Base-by-base conservation (phyloP, 2,329 filamentous ascomycete genomes). In the Stachybotrys elegans region DNA sequence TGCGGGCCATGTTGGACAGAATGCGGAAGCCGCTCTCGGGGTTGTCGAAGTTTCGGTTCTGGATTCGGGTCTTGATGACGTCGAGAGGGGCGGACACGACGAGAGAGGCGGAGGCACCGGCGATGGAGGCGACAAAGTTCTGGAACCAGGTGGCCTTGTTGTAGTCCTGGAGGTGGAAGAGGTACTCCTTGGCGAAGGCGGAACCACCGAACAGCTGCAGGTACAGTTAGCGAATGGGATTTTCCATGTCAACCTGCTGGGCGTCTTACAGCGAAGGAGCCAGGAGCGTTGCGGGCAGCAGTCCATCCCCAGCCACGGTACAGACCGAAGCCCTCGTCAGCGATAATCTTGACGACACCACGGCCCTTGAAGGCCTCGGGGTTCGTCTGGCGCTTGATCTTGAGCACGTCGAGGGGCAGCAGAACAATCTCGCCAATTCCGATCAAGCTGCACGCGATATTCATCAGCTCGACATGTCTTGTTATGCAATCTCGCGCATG, bases 301-400 rank as follows among this genome's bases (percentile, higher is more conserved):
- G 93, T 97, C 93, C 93, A 97, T 55, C 89, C 88, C 82, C 91
- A 95, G 48, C 93, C 93, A 62, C 93, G 83, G 75, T 98, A 98
- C 42, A 98, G 73, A 40, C 90, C 90, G 60, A 97, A 94, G 27
- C 93, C 93, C 69, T 98, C 93, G 62, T 98, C 93, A 47, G 81
- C 79, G 49, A 98, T 79, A 53, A 98, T 97, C 69, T 79, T 85
- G 63, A 97, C 72, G 48, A 98, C 77, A 50, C 93, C 93, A 59
- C 93, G 87, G 56, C 92, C 92, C 55, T 90, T 83, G 83, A 98
- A 98, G 27, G 93, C 91, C 63, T 97, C 93, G 32, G 93, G 93
- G 76, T 98, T 98, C 55, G 93, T 98, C 75, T 98, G 93, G 59
- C 93, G 84, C 81, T 98, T 98, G 75, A 98, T 98, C 81, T 98